These are phyloP conservation scores for Fusarium zealandicum DNA, from an alignment of 2,329 filamentous ascomycete species.

Conservation along the genomic window DNA sequence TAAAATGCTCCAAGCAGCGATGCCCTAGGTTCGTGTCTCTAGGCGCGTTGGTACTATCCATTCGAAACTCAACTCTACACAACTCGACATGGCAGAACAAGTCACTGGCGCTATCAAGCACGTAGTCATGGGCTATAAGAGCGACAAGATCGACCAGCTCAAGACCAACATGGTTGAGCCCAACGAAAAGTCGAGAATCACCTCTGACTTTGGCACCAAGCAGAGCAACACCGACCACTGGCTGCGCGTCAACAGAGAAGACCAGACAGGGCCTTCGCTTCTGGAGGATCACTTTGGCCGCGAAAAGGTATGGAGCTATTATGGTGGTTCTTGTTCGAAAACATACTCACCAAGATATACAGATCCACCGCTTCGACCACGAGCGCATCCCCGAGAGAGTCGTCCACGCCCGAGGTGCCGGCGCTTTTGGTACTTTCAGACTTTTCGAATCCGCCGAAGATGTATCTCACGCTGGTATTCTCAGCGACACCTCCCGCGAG, in stretches of 20 bases:
- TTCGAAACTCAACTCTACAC: background rate
- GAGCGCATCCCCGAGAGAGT: slow-evolving; percentile 66
- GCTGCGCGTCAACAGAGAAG: slow-evolving; percentile 69
- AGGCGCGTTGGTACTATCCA: background rate
- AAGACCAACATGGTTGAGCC: slow-evolving; percentile 65
- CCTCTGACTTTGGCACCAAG: slow-evolving; percentile 79
- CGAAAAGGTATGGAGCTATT: slow-evolving; percentile 66
- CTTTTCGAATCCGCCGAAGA: slow-evolving; percentile 71
- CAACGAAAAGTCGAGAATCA: slow-evolving; percentile 66
- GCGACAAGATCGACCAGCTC: slow-evolving; percentile 69
- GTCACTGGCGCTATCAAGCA: slow-evolving; percentile 48
- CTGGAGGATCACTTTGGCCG: slow-evolving; percentile 76
- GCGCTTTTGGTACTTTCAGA: slow-evolving; percentile 74
- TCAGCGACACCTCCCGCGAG: slow-evolving; percentile 62
- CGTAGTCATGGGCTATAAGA: slow-evolving; percentile 51
- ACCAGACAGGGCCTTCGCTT: slow-evolving; percentile 70
- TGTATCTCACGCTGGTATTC: slow-evolving; percentile 70
- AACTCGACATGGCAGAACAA: slow-evolving; percentile 35
- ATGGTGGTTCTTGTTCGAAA: background rate
- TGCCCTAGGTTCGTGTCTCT: fast-evolving
- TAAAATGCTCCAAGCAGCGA: background rate
- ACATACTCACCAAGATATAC: background rate
- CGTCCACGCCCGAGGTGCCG: slow-evolving; percentile 74
- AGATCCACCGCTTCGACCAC: slow-evolving; percentile 79
- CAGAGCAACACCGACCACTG: slow-evolving; percentile 79